Base-by-base conservation (phyloP, 495 filamentous ascomycete species). In the Echria macrotheca region DNA sequence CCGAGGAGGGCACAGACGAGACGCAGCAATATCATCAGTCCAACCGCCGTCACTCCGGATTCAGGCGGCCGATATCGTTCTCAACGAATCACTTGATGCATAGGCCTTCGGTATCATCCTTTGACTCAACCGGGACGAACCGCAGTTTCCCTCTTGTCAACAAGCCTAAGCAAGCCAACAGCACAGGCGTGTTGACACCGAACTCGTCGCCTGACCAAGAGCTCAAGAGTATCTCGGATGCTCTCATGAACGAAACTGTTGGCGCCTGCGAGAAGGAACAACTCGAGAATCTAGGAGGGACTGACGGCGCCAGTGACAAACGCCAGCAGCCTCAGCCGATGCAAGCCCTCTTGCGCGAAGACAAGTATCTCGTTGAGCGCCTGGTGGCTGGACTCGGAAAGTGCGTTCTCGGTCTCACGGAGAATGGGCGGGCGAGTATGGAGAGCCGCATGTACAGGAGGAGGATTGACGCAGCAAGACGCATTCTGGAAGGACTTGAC, bases 341-440 rank as follows among this genome's bases (percentile, higher is more conserved):
- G 54, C 49, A 80, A 64, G 61, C 76, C 68, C 54, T 87, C 29
- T 76, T 78, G 38, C 75, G 79, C 31, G 81, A 86, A 37, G 86
- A 91, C 54, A 82, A 83, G 53, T 78, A 83, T 47, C 76, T 91
- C 11, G 76, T 91, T n/a, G 85, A 90, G 57, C 70, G 79, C 40
- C 68, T 95, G 4, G 82, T 91, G 8, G 75, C 78, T n/a, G 86
- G 82, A 47, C 69, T 95, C 14, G 81, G 84, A 5, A 77, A 80
- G 58, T 79, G 85, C 78, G 61, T 91, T 67, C 62, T 79, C 39
- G 79, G 81, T 19, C 63, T 95, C 45, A 81, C 87, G 46, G 80
- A 82, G 48, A 76, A 70, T 8, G 72, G 72, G 4, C 73, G 77
- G 10, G 80, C 80, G 8, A 69, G 73, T 24, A 76, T 80, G 41